These are phyloP conservation scores for Claviceps pazoutovae DNA, from an alignment of 2,329 filamentous ascomycete genomes.

Conservation along the genomic window DNA sequence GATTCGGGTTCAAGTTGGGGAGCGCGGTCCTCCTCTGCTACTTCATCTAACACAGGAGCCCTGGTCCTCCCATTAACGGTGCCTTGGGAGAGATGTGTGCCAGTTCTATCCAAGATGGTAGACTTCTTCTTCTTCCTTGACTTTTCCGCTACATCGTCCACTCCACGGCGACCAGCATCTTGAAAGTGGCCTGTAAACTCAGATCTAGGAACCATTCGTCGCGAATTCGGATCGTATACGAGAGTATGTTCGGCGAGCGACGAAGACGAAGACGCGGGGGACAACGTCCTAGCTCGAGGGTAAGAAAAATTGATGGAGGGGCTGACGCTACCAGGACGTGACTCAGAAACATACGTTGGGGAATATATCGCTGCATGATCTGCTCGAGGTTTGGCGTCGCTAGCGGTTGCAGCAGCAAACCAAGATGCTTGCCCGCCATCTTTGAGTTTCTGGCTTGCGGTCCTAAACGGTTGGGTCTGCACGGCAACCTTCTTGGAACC, in stretches of 20 bases:
- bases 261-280: constrained; percentile 11
- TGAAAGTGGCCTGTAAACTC: constrained; percentile 31
- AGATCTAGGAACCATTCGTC: constrained; percentile 41
- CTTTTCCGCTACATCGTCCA: constrained; percentile 25
- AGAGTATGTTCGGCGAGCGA: constrained; percentile 26
- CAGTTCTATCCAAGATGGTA: constrained; percentile 21
- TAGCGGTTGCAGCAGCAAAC: constrained; percentile 31
- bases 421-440: constrained; percentile 29
- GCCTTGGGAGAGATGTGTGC: constrained; percentile 35
- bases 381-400: constrained; percentile 32
- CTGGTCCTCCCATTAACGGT: constrained; percentile 34
- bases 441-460: constrained; percentile 38
- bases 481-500: constrained; percentile 26
- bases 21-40: background rate
- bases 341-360: constrained; percentile 16
- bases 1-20: constrained; percentile 1
- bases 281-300: constrained; percentile 30
- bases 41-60: constrained; percentile 31
- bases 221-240: constrained; percentile 52
- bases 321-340: constrained; percentile 31
- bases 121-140: constrained; percentile 28
- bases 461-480: constrained; percentile 34
- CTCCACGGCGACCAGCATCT: constrained; percentile 6
- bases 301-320: constrained; percentile 47
- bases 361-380: constrained; percentile 27